These are phyloP conservation scores for Fragaria nilgerrensis DNA, from an alignment of 306 rosid genomes.

Conservation along the genomic window DNA sequence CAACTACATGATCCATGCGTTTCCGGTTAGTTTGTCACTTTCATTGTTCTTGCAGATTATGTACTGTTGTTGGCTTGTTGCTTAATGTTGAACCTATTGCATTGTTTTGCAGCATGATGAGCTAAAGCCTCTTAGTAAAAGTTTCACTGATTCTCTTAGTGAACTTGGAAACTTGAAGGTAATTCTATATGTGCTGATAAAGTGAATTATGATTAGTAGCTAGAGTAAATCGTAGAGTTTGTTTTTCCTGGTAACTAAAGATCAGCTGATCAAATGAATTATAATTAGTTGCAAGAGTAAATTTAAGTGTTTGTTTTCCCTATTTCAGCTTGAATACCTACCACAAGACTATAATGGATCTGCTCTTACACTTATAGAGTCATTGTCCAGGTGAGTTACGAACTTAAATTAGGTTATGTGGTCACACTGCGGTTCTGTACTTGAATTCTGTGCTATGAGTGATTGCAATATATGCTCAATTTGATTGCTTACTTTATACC, in stretches of 20 bases:
- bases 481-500: conserved; percentile 8
- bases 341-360: conserved; percentile 81
- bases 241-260: not conserved
- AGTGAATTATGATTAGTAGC: conserved; percentile 13
- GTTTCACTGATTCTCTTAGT: conserved; percentile 78
- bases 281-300: conserved; percentile 16
- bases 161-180: conserved; percentile 96
- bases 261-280: not conserved
- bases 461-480: conserved; percentile 13
- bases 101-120: conserved; percentile 82
- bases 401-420: not conserved
- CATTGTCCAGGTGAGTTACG: conserved; percentile 70
- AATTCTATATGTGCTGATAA: not conserved
- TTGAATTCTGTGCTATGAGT: not conserved
- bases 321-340: conserved; percentile 81
- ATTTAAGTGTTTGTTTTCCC: conserved; percentile 29
- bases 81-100: conserved; percentile 17
- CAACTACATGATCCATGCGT: conserved; percentile 86
- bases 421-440: not conserved
- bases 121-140: conserved; percentile 82
- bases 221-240: conserved; percentile 27
- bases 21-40: conserved; percentile 66
- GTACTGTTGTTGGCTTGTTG: not conserved
- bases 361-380: conserved; percentile 89
- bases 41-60: conserved; percentile 18